Evolutionary conservation across 768 basidiomycete species (phyloP), one percentile per base, ranked within the genome.

Genomic region (Leccinum pellstonianum): DNA sequence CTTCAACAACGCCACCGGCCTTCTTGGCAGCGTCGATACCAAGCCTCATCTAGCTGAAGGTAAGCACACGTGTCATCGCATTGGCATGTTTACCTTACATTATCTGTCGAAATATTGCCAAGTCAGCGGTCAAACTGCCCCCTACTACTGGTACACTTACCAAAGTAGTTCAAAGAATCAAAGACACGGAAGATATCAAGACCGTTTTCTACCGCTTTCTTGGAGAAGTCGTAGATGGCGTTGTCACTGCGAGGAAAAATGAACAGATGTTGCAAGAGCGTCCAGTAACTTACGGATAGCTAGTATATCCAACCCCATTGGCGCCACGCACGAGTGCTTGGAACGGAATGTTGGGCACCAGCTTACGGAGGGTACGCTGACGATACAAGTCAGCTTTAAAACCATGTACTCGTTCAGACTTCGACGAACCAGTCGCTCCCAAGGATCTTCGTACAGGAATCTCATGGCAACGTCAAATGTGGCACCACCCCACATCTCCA

Each of bases 21-120:
- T 97, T 97, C 86, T 98, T 99, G 60, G 97, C 97, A 43, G 97
- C 97, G 71, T 99, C 97, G 67, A 99, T 98, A 72, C 97, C 97
- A 66, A 99, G 86, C 75, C 83, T 88, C 92, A 99, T 92, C 91
- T 98, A 64, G 53, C 61, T 57, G 35, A 54, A 43, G 54, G 62
- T 72, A 27, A 69, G 63, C 21, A 65, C 27, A 46, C 21, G 14
- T n/a, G 33, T 5, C 41, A 55, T 29, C 12, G 17, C 55, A 19
- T 46, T 35, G 49, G 14, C 37, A 59, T 21, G 6, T 33, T 25
- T 21, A 38, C 35, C 85, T 68, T 63, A 90, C 90, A 68, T 93
- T 93, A 58, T 92, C 91, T 92, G 66, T 54, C 55, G 11, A 50
- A 55, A 62, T 56, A 9, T 61, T 38, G 5, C 21, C 17, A 57